Percentiles rank a stretch among this genome's conserved stretches.
Conservation (phyloP, 768 basidiomycete species). For the Lanmaoa rubissima region DNA sequence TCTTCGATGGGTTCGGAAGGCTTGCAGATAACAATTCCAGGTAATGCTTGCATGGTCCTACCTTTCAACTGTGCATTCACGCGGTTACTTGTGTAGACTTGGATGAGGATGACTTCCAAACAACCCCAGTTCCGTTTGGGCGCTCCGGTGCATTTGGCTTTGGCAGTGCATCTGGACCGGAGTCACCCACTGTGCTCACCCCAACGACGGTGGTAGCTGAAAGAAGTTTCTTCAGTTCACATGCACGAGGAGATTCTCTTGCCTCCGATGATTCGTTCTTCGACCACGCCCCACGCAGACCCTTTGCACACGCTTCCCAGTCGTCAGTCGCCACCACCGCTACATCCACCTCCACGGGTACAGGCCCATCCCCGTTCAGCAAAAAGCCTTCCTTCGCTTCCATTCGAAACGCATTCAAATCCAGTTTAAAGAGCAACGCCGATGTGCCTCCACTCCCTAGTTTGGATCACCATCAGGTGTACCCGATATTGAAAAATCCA, state of each 20-base stretch:
- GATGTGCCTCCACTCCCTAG: conserved; percentile 78
- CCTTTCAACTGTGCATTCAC: not conserved
- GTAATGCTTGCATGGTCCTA: conserved; percentile 22
- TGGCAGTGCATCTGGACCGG: conserved; percentile 49
- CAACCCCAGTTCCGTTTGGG: conserved; percentile 68
- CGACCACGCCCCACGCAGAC: conserved; percentile 55
- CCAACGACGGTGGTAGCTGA: conserved; percentile 46
- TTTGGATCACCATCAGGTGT: conserved; percentile 58
- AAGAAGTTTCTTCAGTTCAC: conserved; percentile 56
- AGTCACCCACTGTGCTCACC: conserved; percentile 64
- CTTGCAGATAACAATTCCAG: conserved; percentile 49
- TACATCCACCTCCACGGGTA: conserved; percentile 17
- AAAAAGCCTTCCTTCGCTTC: conserved; percentile 87
- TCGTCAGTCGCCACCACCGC: conserved; percentile 61
- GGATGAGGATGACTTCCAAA: conserved; percentile 68
- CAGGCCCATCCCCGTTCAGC: conserved; percentile 49
- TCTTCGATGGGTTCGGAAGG: conserved; percentile 37
- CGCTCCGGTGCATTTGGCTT: conserved; percentile 53
- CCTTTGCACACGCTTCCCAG: conserved; percentile 70
- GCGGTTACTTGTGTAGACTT: conserved; percentile 53
- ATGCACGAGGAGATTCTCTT: conserved; percentile 74
- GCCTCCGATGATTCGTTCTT: conserved; percentile 74
- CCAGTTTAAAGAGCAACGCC: conserved; percentile 44
- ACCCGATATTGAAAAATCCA: conserved; percentile 75
- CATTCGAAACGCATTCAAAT: conserved; percentile 84